Evolutionary conservation across 495 filamentous ascomycete species (phyloP).

Genomic region (Lichina pygmaea): DNA sequence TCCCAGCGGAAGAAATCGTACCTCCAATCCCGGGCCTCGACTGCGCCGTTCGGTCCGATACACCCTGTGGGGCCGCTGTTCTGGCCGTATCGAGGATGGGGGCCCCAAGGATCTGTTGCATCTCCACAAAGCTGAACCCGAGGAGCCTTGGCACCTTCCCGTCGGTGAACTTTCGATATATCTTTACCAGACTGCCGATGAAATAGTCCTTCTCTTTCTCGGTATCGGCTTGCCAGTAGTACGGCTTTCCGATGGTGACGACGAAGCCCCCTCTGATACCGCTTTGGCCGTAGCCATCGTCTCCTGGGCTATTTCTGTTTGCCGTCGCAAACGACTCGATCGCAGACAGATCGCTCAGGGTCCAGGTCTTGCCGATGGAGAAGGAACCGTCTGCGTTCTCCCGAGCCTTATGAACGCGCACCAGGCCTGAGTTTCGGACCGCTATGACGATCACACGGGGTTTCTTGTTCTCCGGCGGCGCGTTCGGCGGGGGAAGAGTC

Average conservation of each 20-base stretch:
- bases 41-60: too few relatives aligned
- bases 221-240: conserved; percentile 85
- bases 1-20: too few relatives aligned
- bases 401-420: conserved; percentile 86
- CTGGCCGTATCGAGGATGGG: too few relatives aligned
- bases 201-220: conserved; percentile 96
- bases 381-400: conserved; percentile 85
- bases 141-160: conserved; percentile 53
- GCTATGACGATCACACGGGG: conserved; percentile 72
- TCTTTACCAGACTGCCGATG: conserved; percentile 80
- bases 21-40: too few relatives aligned
- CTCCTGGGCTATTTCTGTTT: conserved; percentile 20
- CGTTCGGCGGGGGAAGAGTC: conserved; percentile 50
- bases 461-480: conserved; percentile 51
- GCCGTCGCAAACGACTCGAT: conserved; percentile 53
- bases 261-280: conserved; percentile 59
- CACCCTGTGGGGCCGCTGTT: too few relatives aligned
- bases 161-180: conserved; percentile 84
- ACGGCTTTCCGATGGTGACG: conserved; percentile 77
- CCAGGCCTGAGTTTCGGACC: conserved; percentile 71
- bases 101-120: conserved; percentile 25
- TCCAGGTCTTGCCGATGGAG: conserved; percentile 96
- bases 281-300: conserved; percentile 46
- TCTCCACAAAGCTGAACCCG: conserved; percentile 60
- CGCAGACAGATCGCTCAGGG: conserved; percentile 55